A percentile compares a stretch with the other conserved stretches of the same genome.
Conservation (phyloP, 2,329 filamentous ascomycete genomes). For the Colletotrichum sidae region DNA sequence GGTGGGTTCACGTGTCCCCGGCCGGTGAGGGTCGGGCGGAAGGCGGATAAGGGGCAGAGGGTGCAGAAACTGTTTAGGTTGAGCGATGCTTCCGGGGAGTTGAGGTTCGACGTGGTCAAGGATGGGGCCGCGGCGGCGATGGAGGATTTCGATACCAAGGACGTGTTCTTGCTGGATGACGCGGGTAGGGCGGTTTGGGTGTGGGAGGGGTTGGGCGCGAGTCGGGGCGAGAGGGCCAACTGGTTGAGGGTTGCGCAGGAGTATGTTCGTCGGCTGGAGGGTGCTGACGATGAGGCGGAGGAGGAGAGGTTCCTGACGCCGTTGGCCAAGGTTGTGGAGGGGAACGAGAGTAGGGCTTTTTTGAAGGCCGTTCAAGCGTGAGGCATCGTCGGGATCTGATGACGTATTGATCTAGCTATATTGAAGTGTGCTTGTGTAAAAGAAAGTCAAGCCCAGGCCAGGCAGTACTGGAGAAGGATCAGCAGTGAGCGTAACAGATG, state of each 20-base stretch:
- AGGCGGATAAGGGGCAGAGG: constrained; percentile 38
- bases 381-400: not conserved
- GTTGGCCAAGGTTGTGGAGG: constrained; percentile 68
- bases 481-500: too few species aligned
- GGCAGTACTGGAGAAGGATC: too few species aligned
- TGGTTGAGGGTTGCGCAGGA: constrained; percentile 72
- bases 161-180: constrained; percentile 73
- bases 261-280: constrained; percentile 60
- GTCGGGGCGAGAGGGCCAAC: constrained; percentile 66
- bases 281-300: constrained; percentile 44
- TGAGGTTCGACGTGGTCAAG: constrained; percentile 69
- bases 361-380: constrained; percentile 55
- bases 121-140: constrained; percentile 59
- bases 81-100: constrained; percentile 68
- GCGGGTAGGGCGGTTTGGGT: constrained; percentile 71
- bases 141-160: constrained; percentile 66
- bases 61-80: constrained; percentile 68
- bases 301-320: constrained; percentile 55
- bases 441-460: too few species aligned
- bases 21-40: constrained; percentile 50
- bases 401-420: too few species aligned
- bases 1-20: constrained; percentile 54
- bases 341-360: constrained; percentile 66
- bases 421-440: too few species aligned
- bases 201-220: constrained; percentile 72